These are phyloP conservation scores for Yamadazyma takamatsuzukensis DNA, from an alignment of 805 yeast genomes.

Conservation along the genomic window DNA sequence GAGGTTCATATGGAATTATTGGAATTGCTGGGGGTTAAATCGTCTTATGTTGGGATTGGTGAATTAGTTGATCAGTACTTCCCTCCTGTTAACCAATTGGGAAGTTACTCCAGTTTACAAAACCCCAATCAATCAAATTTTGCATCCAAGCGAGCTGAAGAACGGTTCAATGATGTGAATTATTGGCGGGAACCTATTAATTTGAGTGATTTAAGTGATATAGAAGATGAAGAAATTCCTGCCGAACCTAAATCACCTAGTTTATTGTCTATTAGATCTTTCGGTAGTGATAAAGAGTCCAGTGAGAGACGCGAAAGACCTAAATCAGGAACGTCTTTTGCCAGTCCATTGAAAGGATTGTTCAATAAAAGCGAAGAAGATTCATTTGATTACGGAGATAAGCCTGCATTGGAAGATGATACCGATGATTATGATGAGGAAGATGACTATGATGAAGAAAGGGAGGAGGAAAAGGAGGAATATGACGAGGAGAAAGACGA, in stretches of 20 bases:
- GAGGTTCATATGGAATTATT: slow-evolving; percentile 96
- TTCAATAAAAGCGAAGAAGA: slow-evolving; percentile 27
- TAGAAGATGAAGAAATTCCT: slow-evolving; percentile 31
- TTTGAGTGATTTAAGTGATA: slow-evolving; percentile 54
- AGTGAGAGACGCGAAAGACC: slow-evolving; percentile 27
- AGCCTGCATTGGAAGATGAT: slow-evolving; percentile 22
- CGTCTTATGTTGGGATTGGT: slow-evolving; percentile 83
- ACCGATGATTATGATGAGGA: slow-evolving; percentile 18
- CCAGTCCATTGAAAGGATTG: slow-evolving; percentile 40
- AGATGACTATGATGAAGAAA: slow-evolving; percentile 11
- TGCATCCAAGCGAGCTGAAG: slow-evolving; percentile 32
- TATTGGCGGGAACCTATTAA: slow-evolving; percentile 88
- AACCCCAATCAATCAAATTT: slow-evolving; percentile 4
- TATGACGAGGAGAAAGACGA: slow-evolving; percentile 11
- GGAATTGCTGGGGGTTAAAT: slow-evolving; percentile 88
- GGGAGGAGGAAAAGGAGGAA: slow-evolving; percentile 13
- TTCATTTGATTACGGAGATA: slow-evolving; percentile 24
- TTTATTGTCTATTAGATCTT: slow-evolving; percentile 13
- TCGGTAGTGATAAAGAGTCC: slow-evolving; percentile 10
- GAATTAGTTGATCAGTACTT: slow-evolving; percentile 96
- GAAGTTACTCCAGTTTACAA: slow-evolving; percentile 17
- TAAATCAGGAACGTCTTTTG: slow-evolving; percentile 29
- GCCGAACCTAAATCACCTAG: slow-evolving; percentile 17
- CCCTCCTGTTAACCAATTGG: slow-evolving; percentile 60
- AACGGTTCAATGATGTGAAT: slow-evolving; percentile 78